Base-by-base conservation (phyloP, 2,329 filamentous ascomycete genomes). In the Coniosporium tulheliwenetii region DNA sequence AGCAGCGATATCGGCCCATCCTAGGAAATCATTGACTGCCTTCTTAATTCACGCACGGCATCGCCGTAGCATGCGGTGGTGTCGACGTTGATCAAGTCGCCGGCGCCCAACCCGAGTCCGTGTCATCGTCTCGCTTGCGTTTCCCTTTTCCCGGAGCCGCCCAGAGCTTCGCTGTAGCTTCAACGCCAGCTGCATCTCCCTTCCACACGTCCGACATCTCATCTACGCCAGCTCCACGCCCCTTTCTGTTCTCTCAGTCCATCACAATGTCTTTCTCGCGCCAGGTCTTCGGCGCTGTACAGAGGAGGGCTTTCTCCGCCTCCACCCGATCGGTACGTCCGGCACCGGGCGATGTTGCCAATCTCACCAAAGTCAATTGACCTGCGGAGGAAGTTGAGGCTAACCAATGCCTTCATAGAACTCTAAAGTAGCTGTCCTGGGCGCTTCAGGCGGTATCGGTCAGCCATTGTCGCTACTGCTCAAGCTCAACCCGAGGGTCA, bases 401-500 rank as follows among this genome's bases (percentile, higher is more conserved):
- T 36, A 15, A 41, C 39, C 50, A 16, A 30, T 15, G 7, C 8
- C 29, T 47, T 26, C 54, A 44, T 52, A 98, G 91, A 77, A 86
- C 60, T 93, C 87, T 69, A 96, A 96, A 78, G 91, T 98, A 58
- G 79, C 87, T 61, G 86, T 98, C 54, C 84, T 96, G 64, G 91
- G 91, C 73, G 91, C 91, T 54, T 82, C 82, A 59, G 91, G 91
- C 71, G 91, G 91, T 68, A 98, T 98, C 71, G 91, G 91, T 66
- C 91, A 98, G 66, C 91, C 91, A 59, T 74, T 98, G 58, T 98
- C 91, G 44, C 82, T 98, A 52, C 81, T 98, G 61, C 77, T 98
- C 67, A 98, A 98, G 85, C 80, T 95, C 63, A 96, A 95, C 81
- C 85, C 87, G 55, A 77, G 84, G 60, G 89, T 96, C 55, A 81